Evolutionary conservation across 257 asterid genomes (phyloP).

Genomic region (Dorcoceras hygrometricum): DNA sequence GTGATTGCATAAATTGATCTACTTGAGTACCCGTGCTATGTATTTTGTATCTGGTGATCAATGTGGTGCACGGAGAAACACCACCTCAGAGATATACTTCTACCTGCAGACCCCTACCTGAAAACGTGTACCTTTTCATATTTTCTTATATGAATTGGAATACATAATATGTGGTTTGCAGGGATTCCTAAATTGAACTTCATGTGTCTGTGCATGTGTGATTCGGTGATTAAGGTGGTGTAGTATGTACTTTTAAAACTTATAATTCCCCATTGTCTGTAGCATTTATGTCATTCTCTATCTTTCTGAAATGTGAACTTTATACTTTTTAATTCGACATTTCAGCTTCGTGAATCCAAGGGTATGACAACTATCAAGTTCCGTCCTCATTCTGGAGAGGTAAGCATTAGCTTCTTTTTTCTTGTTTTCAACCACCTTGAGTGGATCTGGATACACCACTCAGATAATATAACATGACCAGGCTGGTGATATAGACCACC

Average conservation of each 20-base stretch:
- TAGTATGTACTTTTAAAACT: neutral
- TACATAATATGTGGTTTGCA: neutral
- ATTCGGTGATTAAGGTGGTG: neutral
- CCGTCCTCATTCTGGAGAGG: constrained; percentile 98
- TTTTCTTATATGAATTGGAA: too few species aligned
- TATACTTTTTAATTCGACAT: constrained; percentile 5
- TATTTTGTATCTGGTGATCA: neutral
- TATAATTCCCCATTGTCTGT: too few species aligned
- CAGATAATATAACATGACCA: constrained; percentile 28
- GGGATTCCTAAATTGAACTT: neutral
- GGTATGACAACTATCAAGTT: constrained; percentile 91
- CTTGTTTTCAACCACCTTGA: constrained; percentile 8
- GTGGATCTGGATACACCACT: constrained; percentile 17
- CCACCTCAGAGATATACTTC: neutral
- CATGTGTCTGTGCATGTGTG: neutral
- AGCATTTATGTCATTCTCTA: too few species aligned
- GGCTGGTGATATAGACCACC: constrained; percentile 96
- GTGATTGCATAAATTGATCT: constrained; percentile 5
- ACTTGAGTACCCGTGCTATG: neutral
- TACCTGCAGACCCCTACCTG: neutral
- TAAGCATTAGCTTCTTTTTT: constrained; percentile 24
- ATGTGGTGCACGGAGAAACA: neutral
- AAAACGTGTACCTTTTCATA: too few species aligned
- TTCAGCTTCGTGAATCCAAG: constrained; percentile 96
- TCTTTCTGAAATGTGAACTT: too few species aligned